A percentile compares a stretch with the other conserved stretches of the same genome.
Evolutionary conservation across 129 eudicot species (phyloP).

Genomic region (Cynara cardunculus): DNA sequence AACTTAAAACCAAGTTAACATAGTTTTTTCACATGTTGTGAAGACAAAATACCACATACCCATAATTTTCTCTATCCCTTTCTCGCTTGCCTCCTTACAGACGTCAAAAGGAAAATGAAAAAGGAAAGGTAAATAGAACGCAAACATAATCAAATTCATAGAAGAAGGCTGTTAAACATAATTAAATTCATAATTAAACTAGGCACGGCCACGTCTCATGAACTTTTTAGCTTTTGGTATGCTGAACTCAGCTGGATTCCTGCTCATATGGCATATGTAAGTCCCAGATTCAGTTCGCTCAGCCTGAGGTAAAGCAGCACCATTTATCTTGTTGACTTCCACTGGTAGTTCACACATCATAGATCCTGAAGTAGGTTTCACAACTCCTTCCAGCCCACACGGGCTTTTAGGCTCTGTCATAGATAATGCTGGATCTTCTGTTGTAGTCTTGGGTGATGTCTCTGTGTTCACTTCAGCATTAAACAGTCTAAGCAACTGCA

Average conservation of each 20-base stretch:
- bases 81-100: background rate
- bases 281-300: background rate
- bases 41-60: background rate
- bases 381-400: background rate
- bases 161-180: no score
- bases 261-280: background rate
- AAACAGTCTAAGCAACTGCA: background rate
- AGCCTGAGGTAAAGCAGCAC: background rate
- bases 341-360: background rate
- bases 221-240: background rate
- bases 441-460: background rate
- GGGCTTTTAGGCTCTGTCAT: background rate
- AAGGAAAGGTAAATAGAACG: no score
- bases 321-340: background rate
- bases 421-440: background rate
- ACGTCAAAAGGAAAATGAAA: background rate
- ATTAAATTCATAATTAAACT: no score
- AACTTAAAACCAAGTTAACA: background rate
- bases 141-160: no score
- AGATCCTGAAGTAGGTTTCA: background rate
- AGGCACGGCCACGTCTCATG: background rate
- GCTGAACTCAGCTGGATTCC: conserved; percentile 10
- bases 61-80: background rate
- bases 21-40: background rate
- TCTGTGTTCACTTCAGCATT: background rate